These are phyloP conservation scores for Paraphoma chrysanthemicola DNA, from an alignment of 2,329 filamentous ascomycete genomes.

Conservation along the genomic window DNA sequence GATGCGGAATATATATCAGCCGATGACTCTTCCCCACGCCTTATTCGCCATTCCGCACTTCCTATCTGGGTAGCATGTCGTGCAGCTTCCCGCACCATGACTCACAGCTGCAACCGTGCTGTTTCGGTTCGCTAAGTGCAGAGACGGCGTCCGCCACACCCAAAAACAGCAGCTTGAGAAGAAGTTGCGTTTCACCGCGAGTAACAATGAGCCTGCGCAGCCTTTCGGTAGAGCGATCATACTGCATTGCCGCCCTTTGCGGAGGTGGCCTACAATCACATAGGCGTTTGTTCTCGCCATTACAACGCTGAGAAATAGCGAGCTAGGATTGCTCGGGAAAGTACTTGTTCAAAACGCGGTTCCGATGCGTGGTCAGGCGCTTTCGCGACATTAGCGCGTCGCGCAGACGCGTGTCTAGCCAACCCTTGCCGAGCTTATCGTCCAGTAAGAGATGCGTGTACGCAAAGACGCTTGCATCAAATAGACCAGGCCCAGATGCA, in stretches of 20 bases:
- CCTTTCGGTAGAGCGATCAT: neutral
- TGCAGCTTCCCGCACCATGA: conserved; percentile 34
- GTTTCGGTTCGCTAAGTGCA: conserved; percentile 12
- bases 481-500: conserved; percentile 67
- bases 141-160: conserved; percentile 8
- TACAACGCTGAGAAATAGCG: no score
- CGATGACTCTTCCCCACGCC: conserved; percentile 20
- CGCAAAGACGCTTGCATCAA: conserved; percentile 89
- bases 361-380: conserved; percentile 70
- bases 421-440: conserved; percentile 60
- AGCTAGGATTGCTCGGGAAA: conserved; percentile 43
- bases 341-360: conserved; percentile 62
- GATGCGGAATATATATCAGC: conserved; percentile 25
- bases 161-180: neutral
- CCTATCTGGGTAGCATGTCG: conserved; percentile 37
- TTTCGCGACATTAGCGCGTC: conserved; percentile 63
- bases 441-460: conserved; percentile 85
- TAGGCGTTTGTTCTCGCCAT: no score
- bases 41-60: conserved; percentile 14
- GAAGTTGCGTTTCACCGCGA: neutral
- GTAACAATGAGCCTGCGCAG: neutral
- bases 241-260: neutral
- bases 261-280: no score
- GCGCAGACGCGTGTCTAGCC: conserved; percentile 68
- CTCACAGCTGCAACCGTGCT: conserved; percentile 31